These are phyloP conservation scores for Aspergillus sp. DNA, from an alignment of 2,329 filamentous ascomycete species.

Conservation along the genomic window DNA sequence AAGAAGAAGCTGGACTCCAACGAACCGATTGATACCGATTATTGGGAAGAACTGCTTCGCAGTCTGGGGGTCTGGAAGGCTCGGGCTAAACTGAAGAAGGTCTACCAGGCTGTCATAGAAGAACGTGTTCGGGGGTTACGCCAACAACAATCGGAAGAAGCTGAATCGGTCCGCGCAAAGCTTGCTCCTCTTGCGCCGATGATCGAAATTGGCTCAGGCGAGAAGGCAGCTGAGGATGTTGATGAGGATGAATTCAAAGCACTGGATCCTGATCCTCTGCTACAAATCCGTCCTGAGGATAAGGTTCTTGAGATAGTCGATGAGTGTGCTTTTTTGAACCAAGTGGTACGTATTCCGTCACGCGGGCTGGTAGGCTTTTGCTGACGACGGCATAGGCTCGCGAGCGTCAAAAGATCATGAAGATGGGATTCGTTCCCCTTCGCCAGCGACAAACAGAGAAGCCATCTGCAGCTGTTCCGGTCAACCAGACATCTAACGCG, in stretches of 20 bases:
- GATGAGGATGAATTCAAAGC: constrained; percentile 34
- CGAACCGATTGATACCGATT: constrained; percentile 91
- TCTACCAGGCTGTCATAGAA: constrained; percentile 69
- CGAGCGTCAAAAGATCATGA: constrained; percentile 56
- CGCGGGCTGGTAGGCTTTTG: background rate
- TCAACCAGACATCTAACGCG: constrained; percentile 32
- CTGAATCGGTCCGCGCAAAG: constrained; percentile 49
- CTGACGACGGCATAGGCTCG: constrained; percentile 32
- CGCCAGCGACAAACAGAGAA: constrained; percentile 40
- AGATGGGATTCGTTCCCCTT: constrained; percentile 62
- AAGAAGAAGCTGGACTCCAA: constrained; percentile 76
- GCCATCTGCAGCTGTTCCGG: constrained; percentile 19
- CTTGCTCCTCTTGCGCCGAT: constrained; percentile 45
- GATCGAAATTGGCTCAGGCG: constrained; percentile 13
- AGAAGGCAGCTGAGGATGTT: background rate
- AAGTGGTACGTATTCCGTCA: constrained; percentile 39
- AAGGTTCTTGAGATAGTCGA: constrained; percentile 53
- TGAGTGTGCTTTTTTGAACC: constrained; percentile 52
- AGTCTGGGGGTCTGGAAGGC: constrained; percentile 88
- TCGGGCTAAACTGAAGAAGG: constrained; percentile 70
- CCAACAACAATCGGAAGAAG: constrained; percentile 62
- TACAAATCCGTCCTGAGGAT: constrained; percentile 59
- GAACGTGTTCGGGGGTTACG: constrained; percentile 61
- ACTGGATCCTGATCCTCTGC: constrained; percentile 59
- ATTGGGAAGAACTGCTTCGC: constrained; percentile 88